These are phyloP conservation scores for Talaromyces piceae DNA, from an alignment of 2,329 filamentous ascomycete species.

Conservation along the genomic window DNA sequence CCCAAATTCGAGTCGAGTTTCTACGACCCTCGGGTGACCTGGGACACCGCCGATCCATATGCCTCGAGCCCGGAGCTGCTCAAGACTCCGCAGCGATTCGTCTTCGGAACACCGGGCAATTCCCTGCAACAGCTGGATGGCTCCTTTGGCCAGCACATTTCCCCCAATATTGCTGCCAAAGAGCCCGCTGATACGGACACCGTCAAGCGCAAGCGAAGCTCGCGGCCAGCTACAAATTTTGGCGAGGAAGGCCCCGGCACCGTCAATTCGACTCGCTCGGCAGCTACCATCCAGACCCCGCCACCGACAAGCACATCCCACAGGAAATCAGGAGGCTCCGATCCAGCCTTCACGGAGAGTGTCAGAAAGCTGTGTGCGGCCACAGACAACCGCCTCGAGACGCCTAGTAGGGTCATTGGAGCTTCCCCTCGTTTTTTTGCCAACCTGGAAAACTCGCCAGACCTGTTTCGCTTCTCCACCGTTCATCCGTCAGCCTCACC, in stretches of 20 bases:
- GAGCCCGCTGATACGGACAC: constrained; percentile 25
- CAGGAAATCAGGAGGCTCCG: constrained; percentile 35
- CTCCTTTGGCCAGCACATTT: constrained; percentile 8
- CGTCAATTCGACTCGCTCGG: constrained; percentile 32
- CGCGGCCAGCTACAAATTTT: constrained; percentile 21
- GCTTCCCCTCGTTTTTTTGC: constrained; percentile 44
- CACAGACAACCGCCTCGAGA: constrained; percentile 33
- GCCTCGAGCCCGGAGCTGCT: constrained; percentile 40
- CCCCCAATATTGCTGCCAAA: constrained; percentile 14
- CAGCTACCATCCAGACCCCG: constrained; percentile 52
- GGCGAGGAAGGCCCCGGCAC: constrained; percentile 27
- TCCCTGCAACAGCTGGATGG: constrained; percentile 13
- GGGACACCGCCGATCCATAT: constrained; percentile 41
- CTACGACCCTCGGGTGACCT: constrained; percentile 39
- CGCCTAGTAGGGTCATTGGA: constrained; percentile 38
- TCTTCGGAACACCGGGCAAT: constrained; percentile 28
- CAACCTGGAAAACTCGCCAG: constrained; percentile 51
- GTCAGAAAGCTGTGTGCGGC: constrained; percentile 16
- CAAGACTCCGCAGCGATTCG: constrained; percentile 35
- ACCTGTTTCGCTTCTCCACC: constrained; percentile 47
- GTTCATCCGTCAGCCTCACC: constrained; percentile 51
- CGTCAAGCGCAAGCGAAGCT: constrained; percentile 23
- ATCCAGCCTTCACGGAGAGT: constrained; percentile 8
- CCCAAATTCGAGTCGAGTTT: constrained; percentile 42
- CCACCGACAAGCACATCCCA: constrained; percentile 53